These are phyloP conservation scores for Naganishia sp. DNA, from an alignment of 1,284 basidiomycete species.

Conservation along the genomic window DNA sequence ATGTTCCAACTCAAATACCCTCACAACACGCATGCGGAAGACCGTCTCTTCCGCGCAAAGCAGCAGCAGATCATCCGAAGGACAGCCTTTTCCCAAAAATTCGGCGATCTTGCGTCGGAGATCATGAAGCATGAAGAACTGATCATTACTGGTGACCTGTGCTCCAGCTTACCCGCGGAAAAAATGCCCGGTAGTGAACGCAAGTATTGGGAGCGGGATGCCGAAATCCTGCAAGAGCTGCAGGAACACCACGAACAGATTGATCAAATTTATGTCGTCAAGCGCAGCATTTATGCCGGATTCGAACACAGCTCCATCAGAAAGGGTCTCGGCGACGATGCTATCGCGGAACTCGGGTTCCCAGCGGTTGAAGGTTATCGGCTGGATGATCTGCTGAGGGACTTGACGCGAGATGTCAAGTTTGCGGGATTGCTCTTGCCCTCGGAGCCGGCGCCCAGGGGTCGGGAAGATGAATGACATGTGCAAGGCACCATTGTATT, in stretches of 20 bases:
- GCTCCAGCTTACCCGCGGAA: not conserved
- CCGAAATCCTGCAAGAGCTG: constrained; percentile 14
- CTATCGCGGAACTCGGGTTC: constrained; percentile 15
- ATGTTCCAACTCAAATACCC: constrained; percentile 19
- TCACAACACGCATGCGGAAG: not conserved
- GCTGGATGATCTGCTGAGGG: constrained; percentile 10
- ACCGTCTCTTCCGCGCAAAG: not conserved
- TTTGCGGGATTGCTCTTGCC: constrained; percentile 17
- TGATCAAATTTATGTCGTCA: constrained; percentile 16
- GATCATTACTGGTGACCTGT: constrained; percentile 4
- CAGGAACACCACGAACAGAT: constrained; percentile 2
- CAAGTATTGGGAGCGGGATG: constrained; percentile 22
- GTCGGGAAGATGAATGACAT: not conserved
- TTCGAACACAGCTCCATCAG: constrained; percentile 3
- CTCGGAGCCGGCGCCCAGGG: constrained; percentile 5
- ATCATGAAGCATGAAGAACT: constrained; percentile 6
- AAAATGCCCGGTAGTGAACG: constrained; percentile 2
- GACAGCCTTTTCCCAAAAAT: not conserved
- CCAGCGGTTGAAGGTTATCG: constrained; percentile 6
- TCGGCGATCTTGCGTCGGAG: constrained; percentile 7
- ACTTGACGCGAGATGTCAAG: constrained; percentile 2
- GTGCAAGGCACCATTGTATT: not conserved
- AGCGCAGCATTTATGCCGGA: constrained; percentile 20
- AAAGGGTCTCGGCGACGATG: constrained; percentile 10
- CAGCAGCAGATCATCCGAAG: constrained; percentile 2